Percentiles rank a stretch among this genome's conserved stretches.
Conservation (phyloP, 106 monocot species). For the Dendrobium officinale region DNA sequence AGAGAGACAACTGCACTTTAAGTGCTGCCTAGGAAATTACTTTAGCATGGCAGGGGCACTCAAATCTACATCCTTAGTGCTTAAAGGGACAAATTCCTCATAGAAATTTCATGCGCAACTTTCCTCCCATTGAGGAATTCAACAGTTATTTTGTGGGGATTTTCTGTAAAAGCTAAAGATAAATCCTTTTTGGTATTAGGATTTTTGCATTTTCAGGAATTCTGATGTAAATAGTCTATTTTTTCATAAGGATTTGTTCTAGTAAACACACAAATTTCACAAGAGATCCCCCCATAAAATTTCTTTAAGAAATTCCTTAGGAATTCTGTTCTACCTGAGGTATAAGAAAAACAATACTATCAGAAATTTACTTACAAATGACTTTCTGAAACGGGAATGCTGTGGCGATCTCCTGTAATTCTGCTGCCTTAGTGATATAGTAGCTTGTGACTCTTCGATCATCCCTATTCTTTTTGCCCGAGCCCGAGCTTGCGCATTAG, state of each 20-base stretch:
- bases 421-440: neutral
- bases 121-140: neutral
- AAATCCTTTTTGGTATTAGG: neutral
- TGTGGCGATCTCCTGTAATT: slow-evolving; percentile 29
- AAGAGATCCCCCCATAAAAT: too few species aligned
- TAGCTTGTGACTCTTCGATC: slow-evolving; percentile 16
- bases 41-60: neutral
- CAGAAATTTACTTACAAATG: slow-evolving; percentile 32
- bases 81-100: neutral
- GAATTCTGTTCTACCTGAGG: neutral
- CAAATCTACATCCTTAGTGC: neutral
- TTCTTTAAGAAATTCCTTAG: neutral
- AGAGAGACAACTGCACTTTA: neutral
- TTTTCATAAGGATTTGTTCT: neutral
- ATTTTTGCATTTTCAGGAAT: neutral
- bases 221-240: neutral
- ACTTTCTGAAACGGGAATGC: slow-evolving; percentile 26
- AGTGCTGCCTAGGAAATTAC: too few species aligned
- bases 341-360: neutral
- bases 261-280: neutral
- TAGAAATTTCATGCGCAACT: neutral
- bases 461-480: slow-evolving; percentile 29
- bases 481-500: slow-evolving; percentile 35
- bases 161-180: neutral
- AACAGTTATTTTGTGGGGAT: neutral